Percentiles rank a stretch among this genome's conserved stretches.
phyloP scores from a whole-genome alignment of 306 rosid genomes.

The Quercus suber region DNA sequence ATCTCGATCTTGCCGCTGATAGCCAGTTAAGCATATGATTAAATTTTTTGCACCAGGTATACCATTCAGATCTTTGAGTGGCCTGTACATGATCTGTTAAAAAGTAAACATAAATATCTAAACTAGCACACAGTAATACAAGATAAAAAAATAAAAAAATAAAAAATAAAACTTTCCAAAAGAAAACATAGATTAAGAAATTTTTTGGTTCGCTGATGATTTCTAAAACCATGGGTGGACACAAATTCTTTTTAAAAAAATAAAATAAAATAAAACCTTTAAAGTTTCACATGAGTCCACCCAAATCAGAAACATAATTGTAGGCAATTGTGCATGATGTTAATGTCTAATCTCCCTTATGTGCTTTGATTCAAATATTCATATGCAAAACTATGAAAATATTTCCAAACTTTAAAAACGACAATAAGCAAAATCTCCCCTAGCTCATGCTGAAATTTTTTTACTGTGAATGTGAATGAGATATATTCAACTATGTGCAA shows the following conservation, averaged over 20 bases:
- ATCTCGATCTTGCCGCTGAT: constrained; percentile 87
- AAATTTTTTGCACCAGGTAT: constrained; percentile 67
- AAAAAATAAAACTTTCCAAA: background rate
- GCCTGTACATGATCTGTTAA: constrained; percentile 77
- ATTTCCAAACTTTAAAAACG: background rate
- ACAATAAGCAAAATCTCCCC: background rate
- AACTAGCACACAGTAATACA: background rate
- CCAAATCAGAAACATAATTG: background rate
- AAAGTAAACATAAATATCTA: constrained; percentile 20
- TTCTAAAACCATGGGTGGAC: constrained; percentile 1
- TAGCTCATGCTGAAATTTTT: background rate
- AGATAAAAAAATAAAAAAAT: background rate
- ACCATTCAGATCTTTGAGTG: constrained; percentile 64
- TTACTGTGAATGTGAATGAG: background rate
- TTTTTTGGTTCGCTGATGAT: background rate
- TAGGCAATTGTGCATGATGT: background rate
- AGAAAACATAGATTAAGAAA: background rate
- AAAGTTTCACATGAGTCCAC: background rate
- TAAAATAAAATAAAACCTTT: too few species aligned
- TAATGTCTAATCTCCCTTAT: background rate
- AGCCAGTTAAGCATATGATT: constrained; percentile 84
- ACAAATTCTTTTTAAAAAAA: background rate
- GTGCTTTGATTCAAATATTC: background rate
- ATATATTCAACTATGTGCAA: background rate
- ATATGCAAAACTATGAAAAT: background rate